phyloP scores from a whole-genome alignment of 208 protist genomes.

The Novymonas esmeraldas region DNA sequence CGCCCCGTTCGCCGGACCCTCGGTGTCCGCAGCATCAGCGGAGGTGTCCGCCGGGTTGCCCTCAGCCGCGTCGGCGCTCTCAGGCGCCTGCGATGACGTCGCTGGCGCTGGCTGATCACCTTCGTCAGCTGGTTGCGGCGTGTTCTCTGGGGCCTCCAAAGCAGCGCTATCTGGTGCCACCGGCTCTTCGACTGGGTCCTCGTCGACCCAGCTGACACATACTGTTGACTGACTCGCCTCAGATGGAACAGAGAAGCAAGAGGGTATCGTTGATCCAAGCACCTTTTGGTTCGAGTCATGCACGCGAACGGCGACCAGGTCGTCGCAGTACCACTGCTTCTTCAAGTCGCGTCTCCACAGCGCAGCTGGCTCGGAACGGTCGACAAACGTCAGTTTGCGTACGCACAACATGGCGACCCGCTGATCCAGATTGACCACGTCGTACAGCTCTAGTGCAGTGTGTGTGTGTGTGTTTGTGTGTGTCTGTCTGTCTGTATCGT shows the following conservation, averaged over 20 bases:
- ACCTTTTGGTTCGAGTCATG: conserved; percentile 28
- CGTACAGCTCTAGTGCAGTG: too few species aligned
- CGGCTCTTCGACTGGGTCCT: conserved; percentile 18
- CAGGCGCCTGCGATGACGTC: background rate
- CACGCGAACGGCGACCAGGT: conserved; percentile 51
- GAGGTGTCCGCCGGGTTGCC: background rate
- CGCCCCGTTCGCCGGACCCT: background rate
- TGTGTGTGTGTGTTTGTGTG: too few species aligned
- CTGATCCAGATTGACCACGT: background rate
- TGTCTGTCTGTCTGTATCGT: too few species aligned
- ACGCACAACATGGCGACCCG: conserved; percentile 39
- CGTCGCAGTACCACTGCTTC: conserved; percentile 45
- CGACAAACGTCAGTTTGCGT: conserved; percentile 45
- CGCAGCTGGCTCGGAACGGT: conserved; percentile 43
- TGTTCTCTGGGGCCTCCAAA: background rate
- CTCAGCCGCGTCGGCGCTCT: background rate
- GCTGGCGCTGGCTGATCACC: background rate
- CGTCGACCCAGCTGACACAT: conserved; percentile 49
- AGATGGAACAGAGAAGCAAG: conserved; percentile 13
- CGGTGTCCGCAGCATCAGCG: background rate
- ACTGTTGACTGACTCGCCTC: conserved; percentile 13
- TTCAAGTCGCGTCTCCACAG: conserved; percentile 41
- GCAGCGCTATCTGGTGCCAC: background rate
- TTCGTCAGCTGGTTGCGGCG: background rate
- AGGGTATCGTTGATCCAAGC: conserved; percentile 59